Conservation (phyloP, 768 basidiomycete genomes). For the Phylloporus sp. region DNA sequence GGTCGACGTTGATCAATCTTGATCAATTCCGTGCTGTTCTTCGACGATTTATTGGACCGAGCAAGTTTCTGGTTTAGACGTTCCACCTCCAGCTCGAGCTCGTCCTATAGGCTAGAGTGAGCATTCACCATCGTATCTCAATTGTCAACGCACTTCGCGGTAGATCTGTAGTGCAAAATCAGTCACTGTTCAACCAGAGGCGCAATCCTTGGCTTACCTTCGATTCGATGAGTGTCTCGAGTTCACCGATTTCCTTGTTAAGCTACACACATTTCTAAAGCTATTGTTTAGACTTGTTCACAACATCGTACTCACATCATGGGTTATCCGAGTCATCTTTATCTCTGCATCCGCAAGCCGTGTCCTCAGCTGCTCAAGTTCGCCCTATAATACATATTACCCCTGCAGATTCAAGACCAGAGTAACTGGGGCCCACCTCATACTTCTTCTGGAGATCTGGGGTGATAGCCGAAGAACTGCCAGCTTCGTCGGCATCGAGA, state of each 20-base stretch:
- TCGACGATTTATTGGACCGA: constrained; percentile 54
- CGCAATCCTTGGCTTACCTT: constrained; percentile 51
- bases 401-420: neutral
- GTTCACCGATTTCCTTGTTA: constrained; percentile 87
- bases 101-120: constrained; percentile 50
- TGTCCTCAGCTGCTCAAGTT: constrained; percentile 68
- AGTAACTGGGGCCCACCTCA: constrained; percentile 52
- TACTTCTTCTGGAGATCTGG: constrained; percentile 43
- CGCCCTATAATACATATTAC: constrained; percentile 38
- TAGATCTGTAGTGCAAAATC: constrained; percentile 57
- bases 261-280: constrained; percentile 44
- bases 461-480: constrained; percentile 8
- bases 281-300: neutral
- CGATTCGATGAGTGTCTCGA: constrained; percentile 90
- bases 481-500: constrained; percentile 22
- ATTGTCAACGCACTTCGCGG: constrained; percentile 53
- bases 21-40: constrained; percentile 39
- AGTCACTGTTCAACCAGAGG: neutral
- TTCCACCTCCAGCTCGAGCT: constrained; percentile 82
- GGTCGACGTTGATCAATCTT: constrained; percentile 27
- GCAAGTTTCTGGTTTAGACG: constrained; percentile 67
- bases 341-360: constrained; percentile 66
- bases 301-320: constrained; percentile 50
- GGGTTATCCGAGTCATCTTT: constrained; percentile 65
- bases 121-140: neutral